Evolutionary conservation across 2,329 filamentous ascomycete genomes (phyloP).

Genomic region (Colletotrichum incanum): DNA sequence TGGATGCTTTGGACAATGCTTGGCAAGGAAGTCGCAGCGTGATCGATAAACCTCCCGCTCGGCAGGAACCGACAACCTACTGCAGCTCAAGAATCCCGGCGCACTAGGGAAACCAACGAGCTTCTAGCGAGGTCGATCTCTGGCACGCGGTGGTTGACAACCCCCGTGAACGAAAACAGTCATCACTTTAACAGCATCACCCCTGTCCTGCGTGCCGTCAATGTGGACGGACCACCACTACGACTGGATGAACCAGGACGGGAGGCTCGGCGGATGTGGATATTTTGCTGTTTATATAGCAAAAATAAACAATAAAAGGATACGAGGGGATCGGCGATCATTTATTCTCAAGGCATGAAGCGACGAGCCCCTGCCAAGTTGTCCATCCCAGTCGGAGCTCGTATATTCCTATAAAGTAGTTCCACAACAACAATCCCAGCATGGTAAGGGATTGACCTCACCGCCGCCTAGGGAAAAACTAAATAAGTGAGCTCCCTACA

Average conservation of each 20-base stretch:
- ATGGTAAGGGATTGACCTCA: not conserved
- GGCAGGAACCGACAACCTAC: no score
- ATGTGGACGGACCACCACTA: not conserved
- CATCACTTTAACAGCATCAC: not conserved
- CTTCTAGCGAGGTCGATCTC: not conserved
- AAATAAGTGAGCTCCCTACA: not conserved
- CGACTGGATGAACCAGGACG: not conserved
- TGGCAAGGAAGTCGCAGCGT: no score
- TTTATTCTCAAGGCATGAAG: not conserved
- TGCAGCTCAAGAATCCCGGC: not conserved
- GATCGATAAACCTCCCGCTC: no score
- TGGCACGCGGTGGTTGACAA: not conserved
- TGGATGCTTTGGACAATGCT: no score
- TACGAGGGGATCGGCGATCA: not conserved
- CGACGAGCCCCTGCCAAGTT: not conserved
- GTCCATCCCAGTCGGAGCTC: not conserved
- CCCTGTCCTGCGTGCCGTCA: not conserved
- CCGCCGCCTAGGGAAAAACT: not conserved
- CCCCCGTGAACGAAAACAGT: not conserved
- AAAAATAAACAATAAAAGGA: not conserved
- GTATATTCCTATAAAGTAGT: not conserved
- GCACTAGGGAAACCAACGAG: not conserved
- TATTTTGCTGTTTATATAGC: not conserved
- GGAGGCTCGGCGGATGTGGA: slow-evolving; percentile 2
- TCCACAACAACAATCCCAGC: not conserved